Base-by-base conservation (phyloP, 148 eudicot genomes). In the Drosera capensis region DNA sequence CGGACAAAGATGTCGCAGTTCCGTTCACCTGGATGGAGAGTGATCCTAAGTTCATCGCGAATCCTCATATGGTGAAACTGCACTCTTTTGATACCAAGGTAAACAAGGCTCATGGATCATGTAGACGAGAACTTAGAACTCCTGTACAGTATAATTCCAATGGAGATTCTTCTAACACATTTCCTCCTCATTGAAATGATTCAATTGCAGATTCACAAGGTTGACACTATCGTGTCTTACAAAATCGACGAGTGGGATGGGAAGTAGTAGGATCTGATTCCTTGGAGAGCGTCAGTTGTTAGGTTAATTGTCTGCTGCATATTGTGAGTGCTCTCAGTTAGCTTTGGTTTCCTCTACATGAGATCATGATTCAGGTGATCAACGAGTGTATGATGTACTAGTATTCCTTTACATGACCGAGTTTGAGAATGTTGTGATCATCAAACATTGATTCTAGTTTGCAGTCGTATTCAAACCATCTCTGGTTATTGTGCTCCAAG, bases 71-170 rank as follows among this genome's bases (percentile, higher is more conserved):
- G 97, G 97, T 90, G 58, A 90, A 90, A 51, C 39, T 90, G 62
- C 97, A 90, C 54, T 69, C 85, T 48, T 90, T 90, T 52, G 94
- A 88, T 56, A 83, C 97, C 38, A 88, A 77, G 96, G 96, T 87
- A 72, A 55, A 3, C 25, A 12, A 29, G 12, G 12, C 35, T 7
- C 7, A 29, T 5, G 12, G 12, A 29, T n/a, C n/a, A n/a, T n/a
- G n/a, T n/a, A n/a, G n/a, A n/a, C n/a, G n/a, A n/a, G n/a, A n/a
- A 11, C 0, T 5, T 34, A 34, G 13, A 34, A 11, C 9, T 11
- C n/a, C n/a, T 4, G 2, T 34, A 34, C 5, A 34, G 14, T 3
- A 5, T 15, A 34, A 0, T 13, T 15, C 38, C n/a, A 3, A 11
- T 34, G 2, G 3, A 34, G 2, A 11, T 3, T 4, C 11, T 11